Conservation (phyloP, 768 basidiomycete species). For the Asterophora parasitica region DNA sequence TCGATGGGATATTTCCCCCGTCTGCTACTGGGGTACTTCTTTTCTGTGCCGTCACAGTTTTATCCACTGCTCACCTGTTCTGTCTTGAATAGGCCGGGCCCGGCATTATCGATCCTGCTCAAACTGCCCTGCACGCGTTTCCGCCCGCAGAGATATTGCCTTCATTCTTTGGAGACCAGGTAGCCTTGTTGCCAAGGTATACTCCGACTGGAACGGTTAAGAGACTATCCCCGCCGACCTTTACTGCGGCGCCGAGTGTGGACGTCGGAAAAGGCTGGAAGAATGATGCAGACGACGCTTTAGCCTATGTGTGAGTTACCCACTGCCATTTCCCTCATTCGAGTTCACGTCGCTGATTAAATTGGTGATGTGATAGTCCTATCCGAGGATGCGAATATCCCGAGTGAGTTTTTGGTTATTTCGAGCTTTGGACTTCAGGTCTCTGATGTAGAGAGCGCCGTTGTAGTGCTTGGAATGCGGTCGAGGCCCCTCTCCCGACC, state of each 20-base stretch:
- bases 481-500: conserved; percentile 41
- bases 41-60: not conserved
- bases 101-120: conserved; percentile 52
- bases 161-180: conserved; percentile 46
- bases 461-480: conserved; percentile 54
- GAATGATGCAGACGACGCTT: conserved; percentile 57
- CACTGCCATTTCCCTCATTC: not conserved
- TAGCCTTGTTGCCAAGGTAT: conserved; percentile 59
- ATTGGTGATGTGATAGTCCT: conserved; percentile 24
- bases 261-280: conserved; percentile 73
- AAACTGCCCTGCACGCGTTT: conserved; percentile 49
- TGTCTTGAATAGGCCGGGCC: conserved; percentile 39
- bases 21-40: conserved; percentile 63
- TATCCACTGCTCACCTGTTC: conserved; percentile 1
- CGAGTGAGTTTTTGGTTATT: conserved; percentile 29
- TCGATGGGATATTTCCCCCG: conserved; percentile 49
- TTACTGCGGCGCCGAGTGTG: conserved; percentile 49
- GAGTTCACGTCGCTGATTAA: conserved; percentile 7
- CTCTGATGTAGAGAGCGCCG: not conserved
- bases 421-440: not conserved
- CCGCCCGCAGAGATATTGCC: conserved; percentile 59
- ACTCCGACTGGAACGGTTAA: conserved; percentile 63
- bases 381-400: conserved; percentile 65
- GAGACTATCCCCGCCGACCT: conserved; percentile 59
- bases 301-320: conserved; percentile 46